Evolutionary conservation across 2,329 filamentous ascomycete genomes (phyloP), one percentile per base, ranked within the genome.

Genomic region (Biscogniauxia mediterranea): DNA sequence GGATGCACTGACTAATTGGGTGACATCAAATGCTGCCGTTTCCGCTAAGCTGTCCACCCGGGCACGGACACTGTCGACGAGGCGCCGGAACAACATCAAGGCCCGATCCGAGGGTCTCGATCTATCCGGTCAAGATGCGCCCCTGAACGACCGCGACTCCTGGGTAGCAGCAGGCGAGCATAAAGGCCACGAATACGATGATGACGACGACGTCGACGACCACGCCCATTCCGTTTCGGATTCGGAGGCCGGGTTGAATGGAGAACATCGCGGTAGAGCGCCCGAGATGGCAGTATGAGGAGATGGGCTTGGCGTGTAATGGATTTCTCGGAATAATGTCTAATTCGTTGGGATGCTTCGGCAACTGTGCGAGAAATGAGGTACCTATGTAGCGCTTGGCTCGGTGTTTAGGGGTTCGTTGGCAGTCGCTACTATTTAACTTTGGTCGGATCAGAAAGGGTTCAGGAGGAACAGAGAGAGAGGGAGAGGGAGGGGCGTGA

Each of bases 1-100:
- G 79, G 93, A 98, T 75, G 86, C 95, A 1, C 88, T 99, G 63
- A 97, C 93, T 76, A 97, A 97, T 83, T 99, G 95, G 95, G 93
- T 98, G 49, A 85, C 88, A 61, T 89, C 92, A 71, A 95, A 96
- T 73, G 94, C 95, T 5, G 89, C 92, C 53, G 93, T 99, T 69
- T 90, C 85, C 60, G 89, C 93, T 66, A 93, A 92, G 76, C 87
- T 99, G 55, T 97, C 92, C 4, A 90, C 89, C 19, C 92, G 95
- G 62, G 88, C 94, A 50, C 92, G 93, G 69, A 96, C 89, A 17
- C 85, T 98, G 42, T 96, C 92, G 53, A 92, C 93, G 76, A 89
- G 93, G 69, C 89, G 92, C 67, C 87, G 89, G 62, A 88, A 89
- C 75, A 89, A 89, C 74, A 86, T 90, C 72, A 82, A 81, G 67